Base-by-base conservation (phyloP, 2,329 filamentous ascomycete species). In the Fusarium caatingaense region DNA sequence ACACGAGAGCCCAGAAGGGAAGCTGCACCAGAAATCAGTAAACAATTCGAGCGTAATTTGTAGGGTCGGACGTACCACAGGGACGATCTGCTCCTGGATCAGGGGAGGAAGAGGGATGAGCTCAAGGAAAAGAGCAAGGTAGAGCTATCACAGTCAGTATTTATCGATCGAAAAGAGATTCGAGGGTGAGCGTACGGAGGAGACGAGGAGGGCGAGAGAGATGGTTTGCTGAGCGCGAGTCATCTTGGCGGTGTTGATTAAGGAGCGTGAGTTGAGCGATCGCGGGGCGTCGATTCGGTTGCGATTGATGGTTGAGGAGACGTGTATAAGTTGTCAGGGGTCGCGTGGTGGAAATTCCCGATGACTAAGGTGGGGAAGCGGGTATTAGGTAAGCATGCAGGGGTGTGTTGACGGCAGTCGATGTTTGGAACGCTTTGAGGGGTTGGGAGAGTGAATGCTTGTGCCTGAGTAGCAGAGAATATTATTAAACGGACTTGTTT, bases 171-270 rank as follows among this genome's bases (percentile, higher is more conserved):
- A 18, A n/a, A 5, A 3, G 13, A 5, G 7, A 47, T 27, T 56
- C 40, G 50, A 20, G 21, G 18, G 48, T 2, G 45, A 45, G 59
- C 89, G 75, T 91, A 98, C 94, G 40, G 94, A 97, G 76, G 93
- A 93, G 81, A 96, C 88, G 74, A 98, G 87, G 76, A 98, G 89
- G 77, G 90, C 91, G 77, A 97, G 87, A 67, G 94, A 97, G 79
- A 98, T 91, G 71, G 93, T 95, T 82, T 98, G 94, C 80, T 93
- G 91, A 23, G 96, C 96, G 82, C 94, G 93, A 73, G 96, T 97
- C 96, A 98, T 98, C 71, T 72, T 90, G 83, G 74, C 71, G 69
- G 49, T 55, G 34, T 48, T 42, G 49, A 44, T 34, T 59, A 61
- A 57, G 23, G 66, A 66, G 30, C 55, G 60, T 64, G 44, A 20